Evolutionary conservation across 1,284 basidiomycete genomes (phyloP).

Genomic region (Boletus mariae): DNA sequence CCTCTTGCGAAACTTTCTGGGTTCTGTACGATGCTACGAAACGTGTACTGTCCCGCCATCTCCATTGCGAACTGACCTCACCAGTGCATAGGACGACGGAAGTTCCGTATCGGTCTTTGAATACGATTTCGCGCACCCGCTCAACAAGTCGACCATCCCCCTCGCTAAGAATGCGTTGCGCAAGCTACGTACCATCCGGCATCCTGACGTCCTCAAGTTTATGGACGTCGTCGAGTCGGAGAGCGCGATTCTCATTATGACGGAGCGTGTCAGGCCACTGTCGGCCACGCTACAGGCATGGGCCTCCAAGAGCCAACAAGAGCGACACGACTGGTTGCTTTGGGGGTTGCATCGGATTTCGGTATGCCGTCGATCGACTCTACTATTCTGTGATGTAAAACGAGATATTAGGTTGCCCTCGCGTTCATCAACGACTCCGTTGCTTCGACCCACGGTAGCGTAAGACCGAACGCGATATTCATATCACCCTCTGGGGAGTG

Average conservation of each 20-base stretch:
- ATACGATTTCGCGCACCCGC: slow-evolving; percentile 70
- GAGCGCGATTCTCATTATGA: slow-evolving; percentile 86
- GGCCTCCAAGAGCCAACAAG: slow-evolving; percentile 59
- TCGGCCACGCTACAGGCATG: slow-evolving; percentile 61
- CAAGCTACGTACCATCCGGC: slow-evolving; percentile 87
- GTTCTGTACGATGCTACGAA: slow-evolving; percentile 85
- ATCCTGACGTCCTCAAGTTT: slow-evolving; percentile 95
- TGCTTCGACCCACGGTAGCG: slow-evolving; percentile 84
- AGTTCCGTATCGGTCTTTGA: slow-evolving; percentile 84
- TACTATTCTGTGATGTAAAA: slow-evolving; percentile 10
- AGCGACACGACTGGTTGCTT: slow-evolving; percentile 83
- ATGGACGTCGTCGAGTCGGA: slow-evolving; percentile 92
- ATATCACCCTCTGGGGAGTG: slow-evolving; percentile 92
- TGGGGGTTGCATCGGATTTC: slow-evolving; percentile 94
- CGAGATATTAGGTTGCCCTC: slow-evolving; percentile 67
- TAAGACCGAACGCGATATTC: slow-evolving; percentile 80
- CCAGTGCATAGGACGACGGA: slow-evolving; percentile 73
- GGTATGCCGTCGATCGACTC: slow-evolving; percentile 39
- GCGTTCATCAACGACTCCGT: slow-evolving; percentile 89
- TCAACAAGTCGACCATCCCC: slow-evolving; percentile 58
- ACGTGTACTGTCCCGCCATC: slow-evolving; percentile 51
- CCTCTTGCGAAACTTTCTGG: slow-evolving; percentile 78
- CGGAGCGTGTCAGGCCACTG: slow-evolving; percentile 86
- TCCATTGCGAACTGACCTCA: slow-evolving; percentile 21
- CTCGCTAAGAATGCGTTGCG: slow-evolving; percentile 90